Percentiles rank a stretch among this genome's conserved stretches.
These are phyloP conservation scores for Henckelia pumila DNA, from an alignment of 257 asterid species.

Conservation along the genomic window DNA sequence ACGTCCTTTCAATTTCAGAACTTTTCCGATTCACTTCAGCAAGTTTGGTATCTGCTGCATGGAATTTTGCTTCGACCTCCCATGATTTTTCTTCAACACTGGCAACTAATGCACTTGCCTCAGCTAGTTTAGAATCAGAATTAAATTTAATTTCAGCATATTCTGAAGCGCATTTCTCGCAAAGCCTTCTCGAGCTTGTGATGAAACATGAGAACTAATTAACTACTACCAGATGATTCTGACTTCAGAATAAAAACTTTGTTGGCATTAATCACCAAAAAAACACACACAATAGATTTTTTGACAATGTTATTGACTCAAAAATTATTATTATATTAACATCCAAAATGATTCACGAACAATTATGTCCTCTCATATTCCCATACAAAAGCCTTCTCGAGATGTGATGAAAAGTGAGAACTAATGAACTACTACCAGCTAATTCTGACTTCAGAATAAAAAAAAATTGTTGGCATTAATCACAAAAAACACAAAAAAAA, in stretches of 20 bases:
- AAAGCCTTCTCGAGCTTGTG: slow-evolving; percentile 91
- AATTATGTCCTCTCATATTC: neutral
- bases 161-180: slow-evolving; percentile 80
- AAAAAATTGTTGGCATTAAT: no score
- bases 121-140: slow-evolving; percentile 82
- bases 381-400: no score
- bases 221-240: slow-evolving; percentile 10
- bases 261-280: neutral
- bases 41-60: slow-evolving; percentile 82
- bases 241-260: neutral
- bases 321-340: no score
- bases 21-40: slow-evolving; percentile 88
- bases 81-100: slow-evolving; percentile 77
- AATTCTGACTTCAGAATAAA: no score
- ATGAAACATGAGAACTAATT: slow-evolving; percentile 29
- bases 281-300: neutral
- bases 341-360: neutral
- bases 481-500: no score
- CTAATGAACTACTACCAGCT: no score
- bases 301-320: no score
- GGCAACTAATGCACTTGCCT: slow-evolving; percentile 74
- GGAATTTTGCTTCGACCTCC: slow-evolving; percentile 85
- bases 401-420: no score
- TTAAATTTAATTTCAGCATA: slow-evolving; percentile 82
- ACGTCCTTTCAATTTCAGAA: slow-evolving; percentile 78